A percentile compares a stretch with the other conserved stretches of the same genome.
These are phyloP conservation scores for Alternaria atra DNA, from an alignment of 2,329 filamentous ascomycete species.

Conservation along the genomic window DNA sequence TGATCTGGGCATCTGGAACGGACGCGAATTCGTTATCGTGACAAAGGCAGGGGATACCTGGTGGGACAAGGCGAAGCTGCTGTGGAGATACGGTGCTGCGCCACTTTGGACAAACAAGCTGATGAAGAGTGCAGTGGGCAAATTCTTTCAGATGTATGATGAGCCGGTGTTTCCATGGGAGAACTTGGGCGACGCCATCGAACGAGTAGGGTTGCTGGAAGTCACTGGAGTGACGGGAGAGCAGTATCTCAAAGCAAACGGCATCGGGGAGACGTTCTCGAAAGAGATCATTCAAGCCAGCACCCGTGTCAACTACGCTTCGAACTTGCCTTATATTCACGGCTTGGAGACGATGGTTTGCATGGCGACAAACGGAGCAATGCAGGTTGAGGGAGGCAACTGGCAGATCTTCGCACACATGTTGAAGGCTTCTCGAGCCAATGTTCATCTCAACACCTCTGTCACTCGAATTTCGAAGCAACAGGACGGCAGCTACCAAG, in stretches of 20 bases:
- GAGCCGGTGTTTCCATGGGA: conserved; percentile 83
- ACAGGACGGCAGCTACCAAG: conserved; percentile 52
- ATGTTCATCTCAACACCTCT: conserved; percentile 70
- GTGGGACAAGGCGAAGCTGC: conserved; percentile 81
- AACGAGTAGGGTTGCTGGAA: conserved; percentile 71
- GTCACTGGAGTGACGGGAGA: conserved; percentile 76
- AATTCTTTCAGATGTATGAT: conserved; percentile 83
- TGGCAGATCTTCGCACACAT: conserved; percentile 93
- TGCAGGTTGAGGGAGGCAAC: conserved; percentile 83
- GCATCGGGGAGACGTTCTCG: conserved; percentile 72
- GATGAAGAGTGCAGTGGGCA: conserved; percentile 74
- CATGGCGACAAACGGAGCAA: conserved; percentile 86
- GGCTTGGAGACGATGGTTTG: conserved; percentile 91
- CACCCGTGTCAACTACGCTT: conserved; percentile 93
- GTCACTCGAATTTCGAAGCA: conserved; percentile 67
- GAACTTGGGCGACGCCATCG: conserved; percentile 74
- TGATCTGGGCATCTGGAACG: conserved; percentile 84
- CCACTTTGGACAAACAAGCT: conserved; percentile 77
- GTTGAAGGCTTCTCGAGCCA: conserved; percentile 70
- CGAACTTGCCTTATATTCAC: conserved; percentile 86
- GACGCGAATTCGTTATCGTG: conserved; percentile 74
- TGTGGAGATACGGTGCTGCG: conserved; percentile 85
- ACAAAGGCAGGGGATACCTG: conserved; percentile 70
- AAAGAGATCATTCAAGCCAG: conserved; percentile 86
- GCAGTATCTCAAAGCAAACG: conserved; percentile 73